Percentiles rank a stretch among this genome's conserved stretches.
These are phyloP conservation scores for Aspergillus niger DNA, from an alignment of 2,329 filamentous ascomycete species.

Conservation along the genomic window DNA sequence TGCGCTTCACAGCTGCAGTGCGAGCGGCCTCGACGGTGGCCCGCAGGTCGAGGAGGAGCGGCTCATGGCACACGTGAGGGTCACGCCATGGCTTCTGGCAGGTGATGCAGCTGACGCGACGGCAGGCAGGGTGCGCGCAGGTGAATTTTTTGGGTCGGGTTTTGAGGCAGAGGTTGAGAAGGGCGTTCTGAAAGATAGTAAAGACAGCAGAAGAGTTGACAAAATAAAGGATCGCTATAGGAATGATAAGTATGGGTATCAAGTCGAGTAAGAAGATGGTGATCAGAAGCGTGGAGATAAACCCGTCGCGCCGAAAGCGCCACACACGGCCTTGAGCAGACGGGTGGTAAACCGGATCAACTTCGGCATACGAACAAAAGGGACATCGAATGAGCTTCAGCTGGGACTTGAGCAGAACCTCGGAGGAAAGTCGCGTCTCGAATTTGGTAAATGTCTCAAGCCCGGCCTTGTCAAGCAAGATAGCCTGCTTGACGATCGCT, in stretches of 20 bases:
- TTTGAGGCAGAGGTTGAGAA: conserved; percentile 68
- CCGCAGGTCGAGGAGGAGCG: conserved; percentile 75
- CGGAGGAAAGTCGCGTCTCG: conserved; percentile 75
- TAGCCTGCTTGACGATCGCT: conserved; percentile 70
- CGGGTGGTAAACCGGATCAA: conserved; percentile 73
- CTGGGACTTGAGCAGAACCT: conserved; percentile 71
- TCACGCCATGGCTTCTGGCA: conserved; percentile 85
- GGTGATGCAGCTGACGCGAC: conserved; percentile 72
- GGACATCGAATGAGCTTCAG: conserved; percentile 81
- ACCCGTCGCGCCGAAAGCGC: conserved; percentile 60
- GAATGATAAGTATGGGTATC: conserved; percentile 50
- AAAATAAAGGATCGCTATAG: conserved; percentile 59
- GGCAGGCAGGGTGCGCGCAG: conserved; percentile 71
- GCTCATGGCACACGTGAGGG: conserved; percentile 87
- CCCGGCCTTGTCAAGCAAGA: conserved; percentile 69
- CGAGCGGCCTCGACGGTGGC: conserved; percentile 91
- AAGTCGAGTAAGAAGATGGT: conserved; percentile 46
- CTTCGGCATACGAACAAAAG: conserved; percentile 88
- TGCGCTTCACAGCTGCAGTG: conserved; percentile 90
- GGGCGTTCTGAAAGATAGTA: conserved; percentile 58
- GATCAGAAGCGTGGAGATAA: conserved; percentile 54
- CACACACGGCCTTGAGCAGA: conserved; percentile 54
- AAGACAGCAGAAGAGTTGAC: conserved; percentile 54
- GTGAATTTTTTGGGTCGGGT: conserved; percentile 74
- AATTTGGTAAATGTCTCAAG: conserved; percentile 72